Evolutionary conservation across 1,284 basidiomycete genomes (phyloP), one percentile per base, ranked within the genome.

Genomic region (Rhodotorula glutinis): DNA sequence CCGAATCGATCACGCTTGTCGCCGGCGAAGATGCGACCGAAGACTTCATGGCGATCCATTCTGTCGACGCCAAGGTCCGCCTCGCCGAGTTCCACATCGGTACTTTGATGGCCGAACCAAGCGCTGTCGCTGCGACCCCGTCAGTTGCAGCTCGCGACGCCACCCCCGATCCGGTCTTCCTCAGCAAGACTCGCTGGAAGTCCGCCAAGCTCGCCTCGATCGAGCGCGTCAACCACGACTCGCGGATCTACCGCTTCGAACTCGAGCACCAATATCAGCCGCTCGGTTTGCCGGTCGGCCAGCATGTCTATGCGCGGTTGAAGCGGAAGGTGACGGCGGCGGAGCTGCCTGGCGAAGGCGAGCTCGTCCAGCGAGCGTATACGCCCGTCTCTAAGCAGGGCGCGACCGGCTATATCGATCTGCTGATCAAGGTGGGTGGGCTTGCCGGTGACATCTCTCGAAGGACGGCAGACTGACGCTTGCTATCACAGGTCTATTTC

Each of bases 11-110:
- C 66, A 78, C 81, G 16, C 77, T 86, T 17, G 82, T 85, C 5
- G 84, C 85, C 1, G 86, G 86, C 1, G 81, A 86, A 69, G 87
- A 88, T 70, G 84, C 85, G 0, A 83, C 84, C 1, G 86, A 87
- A 25, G 86, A 87, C 70, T 88, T 87, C 69, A 80, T 84, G 76
- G 82, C 83, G 2, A 84, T 85, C 57, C 84, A 85, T 74, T 85
- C 83, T 33, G 78, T 80, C 25, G 72, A 69, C 56, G 72, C 72
- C 13, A 71, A 71, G 40, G 19, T 47, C 10, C 66, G 67, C 25
- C 72, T 73, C 21, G 63, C 57, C 41, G 67, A 79, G 75, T 81
- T 79, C 63, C 82, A 83, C 69, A 81, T 84, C 57, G 83, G 83
- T 13, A 82, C 81, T 4, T 76, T 83, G 51, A 63, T 71, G 51